Evolutionary conservation across 805 yeast species (phyloP).

Genomic region (Saturnispora hagleri): DNA sequence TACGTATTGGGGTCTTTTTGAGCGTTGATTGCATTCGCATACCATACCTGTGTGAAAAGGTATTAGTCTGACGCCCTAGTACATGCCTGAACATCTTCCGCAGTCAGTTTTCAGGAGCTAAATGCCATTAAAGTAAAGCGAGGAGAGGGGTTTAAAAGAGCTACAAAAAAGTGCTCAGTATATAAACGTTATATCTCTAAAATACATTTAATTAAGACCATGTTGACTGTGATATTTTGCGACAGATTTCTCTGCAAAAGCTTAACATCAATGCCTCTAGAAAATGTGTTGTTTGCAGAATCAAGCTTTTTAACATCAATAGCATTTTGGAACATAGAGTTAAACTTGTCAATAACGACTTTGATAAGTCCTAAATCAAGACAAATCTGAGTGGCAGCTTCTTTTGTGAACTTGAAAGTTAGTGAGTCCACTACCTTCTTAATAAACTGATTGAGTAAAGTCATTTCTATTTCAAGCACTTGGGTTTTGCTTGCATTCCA

Average conservation of each 20-base stretch:
- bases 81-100: neutral
- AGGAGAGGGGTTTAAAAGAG: neutral
- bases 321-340: neutral
- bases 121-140: neutral
- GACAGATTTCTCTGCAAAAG: neutral
- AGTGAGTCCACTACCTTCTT: conserved; percentile 5
- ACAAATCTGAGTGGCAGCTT: neutral
- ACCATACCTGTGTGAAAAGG: neutral
- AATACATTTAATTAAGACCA: conserved; percentile 2
- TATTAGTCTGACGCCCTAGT: neutral
- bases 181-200: neutral
- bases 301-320: neutral
- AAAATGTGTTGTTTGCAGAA: neutral
- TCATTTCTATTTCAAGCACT: conserved; percentile 1
- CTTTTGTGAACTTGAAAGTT: neutral
- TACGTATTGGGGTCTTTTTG: neutral
- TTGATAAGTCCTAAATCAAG: neutral
- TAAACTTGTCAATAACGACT: neutral
- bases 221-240: neutral
- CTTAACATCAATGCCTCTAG: neutral
- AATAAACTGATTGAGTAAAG: conserved; percentile 1
- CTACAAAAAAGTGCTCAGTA: neutral
- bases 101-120: neutral
- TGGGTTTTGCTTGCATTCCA: conserved; percentile 5
- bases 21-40: neutral